Evolutionary conservation across 2,329 filamentous ascomycete genomes (phyloP).

Genomic region (Arachnomyces sp.): DNA sequence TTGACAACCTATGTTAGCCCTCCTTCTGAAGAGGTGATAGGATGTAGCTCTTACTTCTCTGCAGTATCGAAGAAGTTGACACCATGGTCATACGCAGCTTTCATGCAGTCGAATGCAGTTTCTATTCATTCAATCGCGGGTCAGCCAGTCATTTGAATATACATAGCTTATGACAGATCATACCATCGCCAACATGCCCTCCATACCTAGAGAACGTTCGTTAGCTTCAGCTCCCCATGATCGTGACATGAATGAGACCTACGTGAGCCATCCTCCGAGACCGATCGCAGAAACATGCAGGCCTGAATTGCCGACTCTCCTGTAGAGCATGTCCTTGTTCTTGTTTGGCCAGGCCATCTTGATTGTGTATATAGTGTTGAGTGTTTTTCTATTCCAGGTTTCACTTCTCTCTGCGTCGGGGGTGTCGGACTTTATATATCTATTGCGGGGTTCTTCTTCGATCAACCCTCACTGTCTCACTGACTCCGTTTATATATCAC

Average conservation of each 20-base stretch:
- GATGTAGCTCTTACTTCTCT: conserved; percentile 30
- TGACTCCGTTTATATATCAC: too few species aligned
- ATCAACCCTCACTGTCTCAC: too few species aligned
- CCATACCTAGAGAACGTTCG: conserved; percentile 57
- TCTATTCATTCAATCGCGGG: conserved; percentile 11
- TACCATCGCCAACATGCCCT: conserved; percentile 61
- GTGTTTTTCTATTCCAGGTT: too few species aligned
- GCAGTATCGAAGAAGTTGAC: conserved; percentile 55
- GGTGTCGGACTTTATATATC: too few species aligned
- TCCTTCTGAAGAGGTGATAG: background rate
- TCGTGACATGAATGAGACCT: background rate
- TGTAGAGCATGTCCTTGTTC: conserved; percentile 56
- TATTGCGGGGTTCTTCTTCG: too few species aligned
- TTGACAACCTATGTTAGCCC: background rate
- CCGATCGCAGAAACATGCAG: conserved; percentile 67
- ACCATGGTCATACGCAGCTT: conserved; percentile 50
- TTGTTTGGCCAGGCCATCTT: conserved; percentile 17
- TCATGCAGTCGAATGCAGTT: conserved; percentile 31
- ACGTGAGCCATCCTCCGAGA: conserved; percentile 44
- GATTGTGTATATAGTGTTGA: background rate
- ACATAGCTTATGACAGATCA: background rate
- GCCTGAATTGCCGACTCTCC: conserved; percentile 62
- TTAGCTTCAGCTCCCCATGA: conserved; percentile 33
- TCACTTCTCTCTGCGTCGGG: too few species aligned
- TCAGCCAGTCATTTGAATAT: background rate